Evolutionary conservation across 768 basidiomycete genomes (phyloP).

Genomic region (Rhodocollybia butyracea): DNA sequence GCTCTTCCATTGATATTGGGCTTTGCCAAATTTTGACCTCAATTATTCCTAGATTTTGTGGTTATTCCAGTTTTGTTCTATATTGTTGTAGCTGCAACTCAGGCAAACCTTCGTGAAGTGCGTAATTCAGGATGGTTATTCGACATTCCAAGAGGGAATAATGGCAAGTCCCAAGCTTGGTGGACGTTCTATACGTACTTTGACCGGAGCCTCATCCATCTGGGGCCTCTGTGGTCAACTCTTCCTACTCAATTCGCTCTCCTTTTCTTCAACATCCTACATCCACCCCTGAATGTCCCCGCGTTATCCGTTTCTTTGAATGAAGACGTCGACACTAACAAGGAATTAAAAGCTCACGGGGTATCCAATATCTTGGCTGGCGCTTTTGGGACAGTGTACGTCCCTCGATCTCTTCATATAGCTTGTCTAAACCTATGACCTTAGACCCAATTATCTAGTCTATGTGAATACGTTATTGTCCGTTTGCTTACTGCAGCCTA

Average conservation of each 20-base stretch:
- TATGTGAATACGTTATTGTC: conserved; percentile 85
- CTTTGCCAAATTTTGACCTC: background rate
- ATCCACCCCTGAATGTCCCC: conserved; percentile 87
- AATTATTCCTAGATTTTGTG: conserved; percentile 58
- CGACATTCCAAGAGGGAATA: conserved; percentile 49
- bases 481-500: conserved; percentile 16
- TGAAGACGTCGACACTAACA: conserved; percentile 86
- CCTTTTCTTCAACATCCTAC: conserved; percentile 80
- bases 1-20: conserved; percentile 24
- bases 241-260: conserved; percentile 94
- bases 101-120: conserved; percentile 56
- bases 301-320: conserved; percentile 91
- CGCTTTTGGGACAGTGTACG: conserved; percentile 75
- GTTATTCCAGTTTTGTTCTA: conserved; percentile 85
- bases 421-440: conserved; percentile 2
- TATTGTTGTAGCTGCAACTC: conserved; percentile 61
- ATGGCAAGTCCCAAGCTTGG: conserved; percentile 49
- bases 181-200: conserved; percentile 83
- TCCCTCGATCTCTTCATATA: conserved; percentile 12
- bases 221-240: conserved; percentile 70
- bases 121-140: conserved; percentile 83
- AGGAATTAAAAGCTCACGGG: conserved; percentile 90
- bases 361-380: conserved; percentile 87
- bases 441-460: conserved; percentile 80
- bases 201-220: conserved; percentile 58